These are phyloP conservation scores for Paramecium biaurelia DNA, from an alignment of 73 alveolate genomes.

Conservation along the genomic window DNA sequence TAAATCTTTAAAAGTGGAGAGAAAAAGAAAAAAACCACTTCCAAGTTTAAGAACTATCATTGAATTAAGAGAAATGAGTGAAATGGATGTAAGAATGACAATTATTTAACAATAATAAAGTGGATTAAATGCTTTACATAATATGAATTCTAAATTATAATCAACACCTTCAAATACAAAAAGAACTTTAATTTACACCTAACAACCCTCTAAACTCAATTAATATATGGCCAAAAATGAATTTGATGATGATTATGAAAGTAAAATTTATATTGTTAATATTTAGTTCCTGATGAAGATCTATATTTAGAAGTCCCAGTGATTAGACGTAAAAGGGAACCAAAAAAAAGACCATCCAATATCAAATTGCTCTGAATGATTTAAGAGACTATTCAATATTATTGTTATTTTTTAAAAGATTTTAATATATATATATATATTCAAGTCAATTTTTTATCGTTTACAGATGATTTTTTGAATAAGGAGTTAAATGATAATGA, in stretches of 20 bases:
- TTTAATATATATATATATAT: no score
- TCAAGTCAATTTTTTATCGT: no score
- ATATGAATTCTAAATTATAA: neutral
- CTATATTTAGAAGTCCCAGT: neutral
- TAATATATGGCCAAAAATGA: neutral
- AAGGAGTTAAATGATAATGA: no score
- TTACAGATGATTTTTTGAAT: no score
- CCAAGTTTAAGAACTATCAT: conserved; percentile 36
- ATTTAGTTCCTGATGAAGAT: conserved; percentile 37
- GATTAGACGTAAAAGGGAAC: neutral
- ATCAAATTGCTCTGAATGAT: neutral
- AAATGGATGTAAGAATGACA: conserved; percentile 52
- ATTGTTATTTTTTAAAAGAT: neutral
- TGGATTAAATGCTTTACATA: neutral
- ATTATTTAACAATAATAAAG: conserved; percentile 15
- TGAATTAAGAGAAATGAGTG: conserved; percentile 38
- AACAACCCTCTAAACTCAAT: neutral
- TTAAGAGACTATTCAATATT: neutral
- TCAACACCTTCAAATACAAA: conserved; percentile 3
- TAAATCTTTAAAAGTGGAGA: conserved; percentile 31
- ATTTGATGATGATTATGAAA: conserved; percentile 50
- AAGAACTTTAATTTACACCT: neutral
- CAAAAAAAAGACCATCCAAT: conserved; percentile 18
- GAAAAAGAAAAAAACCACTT: conserved; percentile 48
- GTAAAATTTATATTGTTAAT: neutral